phyloP scores from a whole-genome alignment of 106 monocot species.

The Posidonia australis region DNA sequence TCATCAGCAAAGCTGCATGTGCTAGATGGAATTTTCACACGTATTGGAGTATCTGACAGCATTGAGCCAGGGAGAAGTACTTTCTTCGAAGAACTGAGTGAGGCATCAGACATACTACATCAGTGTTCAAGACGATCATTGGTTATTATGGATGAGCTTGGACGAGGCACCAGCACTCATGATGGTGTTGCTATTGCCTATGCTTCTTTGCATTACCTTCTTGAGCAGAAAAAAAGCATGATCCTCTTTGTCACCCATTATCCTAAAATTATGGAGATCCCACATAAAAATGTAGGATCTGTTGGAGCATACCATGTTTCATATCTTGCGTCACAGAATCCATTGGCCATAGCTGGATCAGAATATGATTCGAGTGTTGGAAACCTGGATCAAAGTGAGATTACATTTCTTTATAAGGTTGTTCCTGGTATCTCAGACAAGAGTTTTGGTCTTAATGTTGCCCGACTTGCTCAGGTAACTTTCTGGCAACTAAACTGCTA shows the following conservation, averaged over 20 bases:
- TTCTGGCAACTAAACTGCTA: not conserved
- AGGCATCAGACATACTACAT: slow-evolving; percentile 62
- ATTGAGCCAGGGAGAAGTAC: slow-evolving; percentile 88
- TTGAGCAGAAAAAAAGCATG: slow-evolving; percentile 61
- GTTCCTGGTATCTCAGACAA: slow-evolving; percentile 74
- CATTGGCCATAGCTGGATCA: slow-evolving; percentile 16
- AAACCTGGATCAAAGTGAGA: slow-evolving; percentile 20
- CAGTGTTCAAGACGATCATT: slow-evolving; percentile 65
- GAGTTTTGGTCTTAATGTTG: slow-evolving; percentile 98
- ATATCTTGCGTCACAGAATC: slow-evolving; percentile 47
- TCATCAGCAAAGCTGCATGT: slow-evolving; percentile 71
- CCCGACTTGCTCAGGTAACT: slow-evolving; percentile 82
- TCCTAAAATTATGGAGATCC: slow-evolving; percentile 67
- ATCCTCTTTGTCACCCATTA: slow-evolving; percentile 96
- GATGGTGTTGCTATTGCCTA: slow-evolving; percentile 98
- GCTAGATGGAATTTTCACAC: slow-evolving; percentile 74
- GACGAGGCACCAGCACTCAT: slow-evolving; percentile 92
- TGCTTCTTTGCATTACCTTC: slow-evolving; percentile 66
- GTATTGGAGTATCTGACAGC: slow-evolving; percentile 89
- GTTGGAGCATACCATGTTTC: slow-evolving; percentile 85
- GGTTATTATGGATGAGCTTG: slow-evolving; percentile 96
- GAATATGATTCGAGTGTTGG: slow-evolving; percentile 11
- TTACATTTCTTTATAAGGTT: slow-evolving; percentile 92
- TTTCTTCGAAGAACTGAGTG: slow-evolving; percentile 83
- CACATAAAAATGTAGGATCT: slow-evolving; percentile 48